Evolutionary conservation across 441 rosid genomes (phyloP).

Genomic region (Brassica balearica): DNA sequence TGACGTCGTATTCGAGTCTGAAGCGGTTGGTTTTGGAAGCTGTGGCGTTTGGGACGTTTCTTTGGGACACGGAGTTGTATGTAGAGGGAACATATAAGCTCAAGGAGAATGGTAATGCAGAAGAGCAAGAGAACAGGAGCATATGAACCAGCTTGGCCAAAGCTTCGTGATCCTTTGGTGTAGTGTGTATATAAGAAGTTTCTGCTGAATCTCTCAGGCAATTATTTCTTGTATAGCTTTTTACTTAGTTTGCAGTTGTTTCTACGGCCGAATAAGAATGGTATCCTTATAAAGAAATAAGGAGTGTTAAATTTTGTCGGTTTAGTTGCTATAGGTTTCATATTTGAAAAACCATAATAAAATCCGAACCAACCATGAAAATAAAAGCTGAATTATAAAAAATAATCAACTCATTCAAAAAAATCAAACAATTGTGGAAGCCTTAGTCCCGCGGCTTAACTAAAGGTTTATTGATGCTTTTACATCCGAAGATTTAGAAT

Average conservation of each 20-base stretch:
- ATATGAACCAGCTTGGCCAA: slow-evolving; percentile 17
- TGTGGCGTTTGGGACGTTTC: slow-evolving; percentile 87
- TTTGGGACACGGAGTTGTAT: slow-evolving; percentile 85
- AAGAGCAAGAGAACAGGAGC: slow-evolving; percentile 32
- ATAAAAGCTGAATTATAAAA: no score
- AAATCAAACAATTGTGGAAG: no score
- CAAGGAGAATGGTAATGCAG: slow-evolving; percentile 49
- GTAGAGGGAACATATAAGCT: slow-evolving; percentile 73
- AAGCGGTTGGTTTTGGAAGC: slow-evolving; percentile 90
- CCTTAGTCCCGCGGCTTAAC: no score
- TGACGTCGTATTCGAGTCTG: slow-evolving; percentile 82
- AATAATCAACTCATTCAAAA: no score
- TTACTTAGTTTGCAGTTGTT: slow-evolving; percentile 8
- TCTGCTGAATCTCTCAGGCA: slow-evolving; percentile 2
- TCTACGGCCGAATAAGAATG: neutral
- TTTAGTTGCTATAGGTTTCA: neutral
- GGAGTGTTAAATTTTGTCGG: neutral
- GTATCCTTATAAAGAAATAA: neutral
- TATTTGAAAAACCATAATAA: neutral
- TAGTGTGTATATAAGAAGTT: slow-evolving; percentile 27
- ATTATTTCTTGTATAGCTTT: slow-evolving; percentile 39
- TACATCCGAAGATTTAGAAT: no score
- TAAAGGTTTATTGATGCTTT: no score
- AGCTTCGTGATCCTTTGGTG: slow-evolving; percentile 21
- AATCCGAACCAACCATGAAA: no score